Evolutionary conservation across 371 early-diverging fungal species (phyloP), one percentile per base, ranked within the genome.

Genomic region (Synchytrium microbalum): DNA sequence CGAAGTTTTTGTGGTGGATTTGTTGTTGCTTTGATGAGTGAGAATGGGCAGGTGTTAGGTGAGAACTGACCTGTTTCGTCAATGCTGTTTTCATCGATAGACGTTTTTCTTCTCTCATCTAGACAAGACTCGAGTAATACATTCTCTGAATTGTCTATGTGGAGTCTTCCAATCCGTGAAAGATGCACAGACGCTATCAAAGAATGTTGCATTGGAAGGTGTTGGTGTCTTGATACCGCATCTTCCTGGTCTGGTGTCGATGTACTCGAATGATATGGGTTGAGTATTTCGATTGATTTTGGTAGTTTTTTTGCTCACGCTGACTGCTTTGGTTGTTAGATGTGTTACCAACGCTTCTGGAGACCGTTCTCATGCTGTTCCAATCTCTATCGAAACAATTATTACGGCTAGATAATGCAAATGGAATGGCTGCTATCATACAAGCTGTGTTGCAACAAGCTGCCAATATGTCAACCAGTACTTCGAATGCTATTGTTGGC

Each of bases 391-490:
- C 25, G 8, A 55, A 24, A 28, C 56, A 55, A 55, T n/a, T 55
- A 13, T 25, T 24, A 5, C 5, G 46, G 19, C 8, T 13, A 55
- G 56, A 55, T 25, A 55, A 55, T 24, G 25, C 56, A 55, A 24
- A 55, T 8, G 28, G 23, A 8, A 55, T 55, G 25, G 13, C 56
- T 8, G 28, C 25, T 25, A 55, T 28, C 8, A 8, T 55, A 28
- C 56, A 55, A 55, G 25, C 28, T 8, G 23, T 55, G 25, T 55
- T 55, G 24, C 25, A 55, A 55, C 56, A 38, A 38, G 19, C 46
- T 38, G 46, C 46, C 5, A 38, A 5, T 38, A 38, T 38, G 19
- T 5, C 46, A 38, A 19, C 46, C 5, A 38, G 19, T 19, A 38
- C 46, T 38, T 10, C 5, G 5, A 5, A 5, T 10, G 46, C 19